Percentiles rank a stretch among this genome's conserved stretches.
Evolutionary conservation across 805 yeast genomes (phyloP).

Genomic region (Schwanniomyces vanrijiae): DNA sequence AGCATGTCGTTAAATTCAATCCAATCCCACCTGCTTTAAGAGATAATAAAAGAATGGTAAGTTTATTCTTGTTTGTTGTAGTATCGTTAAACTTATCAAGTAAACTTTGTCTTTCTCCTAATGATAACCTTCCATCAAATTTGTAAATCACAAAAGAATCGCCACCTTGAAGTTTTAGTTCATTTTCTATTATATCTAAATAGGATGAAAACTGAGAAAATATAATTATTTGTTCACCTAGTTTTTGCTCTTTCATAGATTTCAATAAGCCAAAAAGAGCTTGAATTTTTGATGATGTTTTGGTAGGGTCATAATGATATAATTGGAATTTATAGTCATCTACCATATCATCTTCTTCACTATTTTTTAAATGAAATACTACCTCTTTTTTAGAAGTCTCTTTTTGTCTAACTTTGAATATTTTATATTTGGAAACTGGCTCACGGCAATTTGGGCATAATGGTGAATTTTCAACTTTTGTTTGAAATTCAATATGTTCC

Average conservation of each 20-base stretch:
- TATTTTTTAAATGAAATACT: conserved; percentile 28
- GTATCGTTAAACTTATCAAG: conserved; percentile 51
- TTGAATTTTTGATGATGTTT: conserved; percentile 69
- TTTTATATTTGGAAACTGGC: conserved; percentile 46
- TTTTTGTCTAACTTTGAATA: conserved; percentile 42
- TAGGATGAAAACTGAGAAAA: conserved; percentile 89
- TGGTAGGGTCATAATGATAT: conserved; percentile 48
- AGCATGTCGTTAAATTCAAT: conserved; percentile 80
- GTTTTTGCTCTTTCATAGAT: conserved; percentile 50
- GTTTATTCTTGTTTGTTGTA: conserved; percentile 25
- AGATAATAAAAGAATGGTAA: conserved; percentile 64
- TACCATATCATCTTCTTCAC: conserved; percentile 18
- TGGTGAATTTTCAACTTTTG: conserved; percentile 40
- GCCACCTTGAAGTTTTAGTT: conserved; percentile 40
- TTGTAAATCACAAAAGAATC: conserved; percentile 58
- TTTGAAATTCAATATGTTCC: conserved; percentile 74
- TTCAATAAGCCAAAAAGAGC: conserved; percentile 65
- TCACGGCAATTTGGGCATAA: conserved; percentile 79
- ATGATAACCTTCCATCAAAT: conserved; percentile 78
- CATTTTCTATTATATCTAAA: conserved; percentile 70
- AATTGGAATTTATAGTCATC: conserved; percentile 28
- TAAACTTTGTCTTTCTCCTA: conserved; percentile 63
- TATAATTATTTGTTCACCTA: conserved; percentile 76
- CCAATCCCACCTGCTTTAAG: conserved; percentile 96
- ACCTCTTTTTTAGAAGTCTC: conserved; percentile 16